phyloP scores from a whole-genome alignment of 176 grass and related monocot species.

The Carex myosuroides region DNA sequence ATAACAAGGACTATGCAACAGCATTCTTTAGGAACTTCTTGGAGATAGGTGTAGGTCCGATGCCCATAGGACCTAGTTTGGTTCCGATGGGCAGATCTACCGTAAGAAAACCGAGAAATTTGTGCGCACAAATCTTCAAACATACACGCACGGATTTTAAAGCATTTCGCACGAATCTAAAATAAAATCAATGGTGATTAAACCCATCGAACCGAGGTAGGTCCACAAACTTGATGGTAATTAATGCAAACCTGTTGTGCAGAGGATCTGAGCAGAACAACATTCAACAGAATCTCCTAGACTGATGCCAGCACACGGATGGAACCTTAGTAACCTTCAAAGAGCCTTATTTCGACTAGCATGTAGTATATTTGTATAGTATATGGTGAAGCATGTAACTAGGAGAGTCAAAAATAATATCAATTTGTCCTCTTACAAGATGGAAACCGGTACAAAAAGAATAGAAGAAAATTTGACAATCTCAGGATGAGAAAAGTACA shows the following conservation, averaged over 20 bases:
- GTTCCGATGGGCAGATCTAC: too few species aligned
- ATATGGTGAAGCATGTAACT: neutral
- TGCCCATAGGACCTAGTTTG: too few species aligned
- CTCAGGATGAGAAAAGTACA: constrained; percentile 14
- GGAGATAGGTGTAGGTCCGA: too few species aligned
- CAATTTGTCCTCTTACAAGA: neutral
- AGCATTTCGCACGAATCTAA: too few species aligned
- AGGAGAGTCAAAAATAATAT: neutral
- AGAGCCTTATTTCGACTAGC: neutral
- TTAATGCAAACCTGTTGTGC: neutral
- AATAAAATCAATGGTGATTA: too few species aligned
- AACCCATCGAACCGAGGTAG: too few species aligned
- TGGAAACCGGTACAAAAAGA: neutral
- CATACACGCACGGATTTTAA: too few species aligned
- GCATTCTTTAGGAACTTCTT: neutral
- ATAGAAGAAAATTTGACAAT: neutral
- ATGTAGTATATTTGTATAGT: neutral
- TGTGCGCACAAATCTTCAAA: too few species aligned
- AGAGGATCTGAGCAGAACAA: neutral
- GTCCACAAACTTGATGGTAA: neutral
- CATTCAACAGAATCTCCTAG: neutral
- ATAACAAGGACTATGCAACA: too few species aligned
- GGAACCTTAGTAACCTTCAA: neutral
- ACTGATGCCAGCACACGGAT: neutral
- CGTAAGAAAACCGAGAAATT: too few species aligned